A percentile compares a stretch with the other conserved stretches of the same genome.
Conservation (phyloP, 768 basidiomycete species). For the Rhodotorula graminis region DNA sequence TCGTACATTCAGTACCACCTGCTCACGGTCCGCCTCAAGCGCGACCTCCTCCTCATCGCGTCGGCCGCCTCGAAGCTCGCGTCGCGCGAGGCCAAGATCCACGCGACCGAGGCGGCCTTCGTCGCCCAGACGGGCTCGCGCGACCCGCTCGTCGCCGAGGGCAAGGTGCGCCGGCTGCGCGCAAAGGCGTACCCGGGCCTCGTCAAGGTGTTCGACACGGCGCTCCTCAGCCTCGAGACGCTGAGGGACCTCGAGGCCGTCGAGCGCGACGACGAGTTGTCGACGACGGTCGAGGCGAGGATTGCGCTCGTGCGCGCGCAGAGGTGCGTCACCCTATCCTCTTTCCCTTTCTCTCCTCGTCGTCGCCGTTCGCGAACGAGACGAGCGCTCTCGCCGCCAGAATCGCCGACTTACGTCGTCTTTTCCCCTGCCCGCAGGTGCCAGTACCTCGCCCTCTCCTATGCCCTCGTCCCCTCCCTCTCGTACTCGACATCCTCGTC, state of each 20-base stretch:
- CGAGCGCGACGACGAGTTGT: constrained; percentile 79
- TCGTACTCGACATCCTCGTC: constrained; percentile 55
- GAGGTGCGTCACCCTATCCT: constrained; percentile 57
- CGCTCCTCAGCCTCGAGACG: constrained; percentile 76
- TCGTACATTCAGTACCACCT: constrained; percentile 83
- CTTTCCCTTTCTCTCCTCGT: background rate
- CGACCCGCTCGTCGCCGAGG: constrained; percentile 46
- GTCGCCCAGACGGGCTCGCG: constrained; percentile 37
- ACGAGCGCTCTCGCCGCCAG: too few species aligned
- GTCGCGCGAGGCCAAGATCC: constrained; percentile 28
- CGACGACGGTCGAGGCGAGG: constrained; percentile 70
- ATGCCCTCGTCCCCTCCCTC: constrained; percentile 48
- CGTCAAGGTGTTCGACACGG: constrained; percentile 75
- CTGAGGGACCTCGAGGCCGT: constrained; percentile 78
- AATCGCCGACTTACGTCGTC: too few species aligned
- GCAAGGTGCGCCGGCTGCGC: constrained; percentile 56
- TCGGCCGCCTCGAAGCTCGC: constrained; percentile 40
- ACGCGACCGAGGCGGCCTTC: constrained; percentile 28
- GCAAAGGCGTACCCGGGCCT: constrained; percentile 74
- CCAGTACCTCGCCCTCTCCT: constrained; percentile 70
- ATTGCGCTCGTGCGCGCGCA: constrained; percentile 57
- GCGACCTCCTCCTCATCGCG: constrained; percentile 74
- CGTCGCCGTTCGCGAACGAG: too few species aligned
- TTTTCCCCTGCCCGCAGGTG: too few species aligned
- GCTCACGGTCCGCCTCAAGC: constrained; percentile 76